Evolutionary conservation across 129 eudicot genomes (phyloP).

Genomic region (Flaveria brownii): DNA sequence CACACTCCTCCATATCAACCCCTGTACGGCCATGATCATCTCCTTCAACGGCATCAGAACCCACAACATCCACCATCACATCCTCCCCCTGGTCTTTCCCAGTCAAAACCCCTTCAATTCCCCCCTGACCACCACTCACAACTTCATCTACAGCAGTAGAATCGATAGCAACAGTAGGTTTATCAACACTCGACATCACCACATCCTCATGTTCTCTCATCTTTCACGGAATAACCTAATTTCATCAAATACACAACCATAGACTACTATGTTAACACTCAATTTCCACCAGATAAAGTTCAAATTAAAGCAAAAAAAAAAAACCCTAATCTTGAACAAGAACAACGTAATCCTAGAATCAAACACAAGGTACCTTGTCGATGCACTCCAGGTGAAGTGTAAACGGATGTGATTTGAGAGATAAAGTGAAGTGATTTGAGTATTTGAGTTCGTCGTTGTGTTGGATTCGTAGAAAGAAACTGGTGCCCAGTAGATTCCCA

Average conservation of each 20-base stretch:
- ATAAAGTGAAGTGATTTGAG: constrained; percentile 3
- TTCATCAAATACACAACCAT: constrained; percentile 19
- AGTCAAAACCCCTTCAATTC: constrained; percentile 33
- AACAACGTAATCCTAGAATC: too few species aligned
- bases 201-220: constrained; percentile 68
- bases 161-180: constrained; percentile 12
- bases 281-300: not conserved
- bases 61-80: constrained; percentile 68
- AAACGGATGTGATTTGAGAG: not conserved
- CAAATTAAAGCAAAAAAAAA: not conserved
- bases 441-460: not conserved
- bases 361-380: constrained; percentile 19
- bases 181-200: constrained; percentile 33
- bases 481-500: not conserved
- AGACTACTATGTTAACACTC: constrained; percentile 2
- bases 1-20: constrained; percentile 5
- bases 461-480: not conserved
- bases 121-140: not conserved
- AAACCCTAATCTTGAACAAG: constrained; percentile 21
- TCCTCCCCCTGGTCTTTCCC: constrained; percentile 40
- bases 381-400: not conserved
- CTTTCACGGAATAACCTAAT: constrained; percentile 28
- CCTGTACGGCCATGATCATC: constrained; percentile 41
- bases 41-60: constrained; percentile 59
- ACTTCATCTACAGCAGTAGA: not conserved